Base-by-base conservation (phyloP, 2,329 filamentous ascomycete species). In the Blumeria graminis region DNA sequence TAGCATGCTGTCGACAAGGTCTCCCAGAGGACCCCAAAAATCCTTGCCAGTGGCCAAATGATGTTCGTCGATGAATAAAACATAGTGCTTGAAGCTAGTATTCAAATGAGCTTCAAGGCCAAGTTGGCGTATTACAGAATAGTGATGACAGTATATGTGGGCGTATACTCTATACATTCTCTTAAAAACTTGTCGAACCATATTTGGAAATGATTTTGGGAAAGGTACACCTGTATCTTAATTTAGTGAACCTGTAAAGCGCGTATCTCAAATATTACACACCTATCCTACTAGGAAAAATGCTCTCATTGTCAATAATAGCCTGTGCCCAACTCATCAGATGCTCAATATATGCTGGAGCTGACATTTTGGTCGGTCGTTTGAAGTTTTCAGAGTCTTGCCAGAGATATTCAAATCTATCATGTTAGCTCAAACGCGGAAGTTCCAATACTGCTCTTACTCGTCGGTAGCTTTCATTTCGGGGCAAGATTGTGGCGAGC, bases 401-500 rank as follows among this genome's bases (percentile, higher is more conserved):
- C 92, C 92, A 98, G 62, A 98, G 82, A 70, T 98, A 98, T 70
- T 98, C 92, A 70, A 96, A 98, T 66, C 86, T 90, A 34, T 6
- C 11, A 7, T 28, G 9, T 55, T n/a, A 43, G 38, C 22, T 33
- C 11, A 22, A 33, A n/a, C 5, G 6, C 11, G 22, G 5, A 10
- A 14, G 14, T 33, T 28, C 3, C 57, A 43, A 56, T 55, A 7
- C 13, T 11, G 18, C 18, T 62, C 79, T 61, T 76, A 92, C 84
- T 98, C 92, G 71, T 98, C 93, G 9, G 92, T 98, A n/a, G 92
- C 92, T 71, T 98, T 98, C 92, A 98, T 98, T 72, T 96, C 92
- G 0, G 92, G 92, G 69, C 92, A 98, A 61, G 88, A 88, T 68
- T 92, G 84, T 35, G 92, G 90, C 32, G 92, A 96, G 75, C 92